Evolutionary conservation across 116 monocot genomes (phyloP).

Genomic region (Cymodocea nodosa): DNA sequence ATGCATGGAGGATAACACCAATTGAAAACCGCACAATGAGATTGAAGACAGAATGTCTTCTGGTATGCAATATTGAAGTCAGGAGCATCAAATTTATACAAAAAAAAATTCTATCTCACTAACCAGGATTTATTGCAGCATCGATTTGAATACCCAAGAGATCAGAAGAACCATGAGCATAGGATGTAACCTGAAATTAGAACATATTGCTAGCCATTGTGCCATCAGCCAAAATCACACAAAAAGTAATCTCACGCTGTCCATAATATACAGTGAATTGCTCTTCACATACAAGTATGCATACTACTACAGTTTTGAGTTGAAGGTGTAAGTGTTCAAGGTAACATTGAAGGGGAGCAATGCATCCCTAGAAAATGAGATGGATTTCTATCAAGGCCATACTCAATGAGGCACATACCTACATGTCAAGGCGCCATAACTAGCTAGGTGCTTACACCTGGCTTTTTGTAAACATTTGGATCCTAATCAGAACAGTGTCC

Average conservation of each 20-base stretch:
- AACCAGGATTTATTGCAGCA: conserved; percentile 98
- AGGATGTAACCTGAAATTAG: conserved; percentile 77
- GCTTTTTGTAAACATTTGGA: no score
- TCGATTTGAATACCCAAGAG: conserved; percentile 98
- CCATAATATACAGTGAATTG: background rate
- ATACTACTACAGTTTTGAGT: no score
- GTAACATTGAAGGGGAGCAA: no score
- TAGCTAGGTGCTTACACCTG: no score
- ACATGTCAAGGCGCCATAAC: no score
- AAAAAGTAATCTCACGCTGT: background rate
- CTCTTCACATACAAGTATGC: background rate
- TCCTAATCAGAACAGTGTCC: no score
- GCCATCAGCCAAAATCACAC: background rate
- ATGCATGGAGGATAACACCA: background rate
- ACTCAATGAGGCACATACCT: no score
- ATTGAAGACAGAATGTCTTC: background rate
- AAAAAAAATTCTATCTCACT: conserved; percentile 2
- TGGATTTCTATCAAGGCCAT: no score
- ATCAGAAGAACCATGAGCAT: conserved; percentile 94
- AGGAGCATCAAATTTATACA: background rate
- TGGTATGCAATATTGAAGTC: background rate
- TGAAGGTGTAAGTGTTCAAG: no score
- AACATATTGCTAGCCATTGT: background rate
- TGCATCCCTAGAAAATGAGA: no score
- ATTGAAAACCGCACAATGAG: background rate